Percentiles rank a stretch among this genome's conserved stretches.
Evolutionary conservation across 495 filamentous ascomycete genomes (phyloP).

Genomic region (Aspergillus avenaceus): DNA sequence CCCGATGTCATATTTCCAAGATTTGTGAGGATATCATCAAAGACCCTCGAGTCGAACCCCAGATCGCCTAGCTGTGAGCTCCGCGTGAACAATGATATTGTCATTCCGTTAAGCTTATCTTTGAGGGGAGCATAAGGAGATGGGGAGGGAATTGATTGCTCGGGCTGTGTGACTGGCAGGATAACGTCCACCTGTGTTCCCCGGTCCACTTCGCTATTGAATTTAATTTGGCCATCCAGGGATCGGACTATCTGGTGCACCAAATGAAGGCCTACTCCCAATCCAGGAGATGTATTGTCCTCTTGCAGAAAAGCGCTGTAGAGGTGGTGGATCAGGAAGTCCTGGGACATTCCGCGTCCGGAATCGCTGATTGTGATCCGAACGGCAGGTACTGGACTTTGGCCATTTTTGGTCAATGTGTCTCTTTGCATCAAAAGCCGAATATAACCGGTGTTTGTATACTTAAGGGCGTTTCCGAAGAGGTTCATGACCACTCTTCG

Average conservation of each 20-base stretch:
- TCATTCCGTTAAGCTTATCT: slow-evolving; percentile 18
- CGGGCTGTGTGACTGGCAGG: slow-evolving; percentile 10
- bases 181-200: slow-evolving; percentile 8
- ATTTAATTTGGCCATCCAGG: not conserved
- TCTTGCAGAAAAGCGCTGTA: slow-evolving; percentile 46
- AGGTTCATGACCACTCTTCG: slow-evolving; percentile 68
- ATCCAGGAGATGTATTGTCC: slow-evolving; percentile 18
- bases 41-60: slow-evolving; percentile 9
- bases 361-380: slow-evolving; percentile 37
- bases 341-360: slow-evolving; percentile 42
- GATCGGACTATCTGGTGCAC: slow-evolving; percentile 8
- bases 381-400: slow-evolving; percentile 8
- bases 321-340: slow-evolving; percentile 36
- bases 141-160: not conserved
- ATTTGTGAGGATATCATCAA: slow-evolving; percentile 12
- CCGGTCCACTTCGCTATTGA: slow-evolving; percentile 1
- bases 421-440: slow-evolving; percentile 48
- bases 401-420: slow-evolving; percentile 4
- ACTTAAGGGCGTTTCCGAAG: slow-evolving; percentile 71
- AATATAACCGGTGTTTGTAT: slow-evolving; percentile 57
- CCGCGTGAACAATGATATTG: slow-evolving; percentile 19
- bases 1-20: slow-evolving; percentile 19
- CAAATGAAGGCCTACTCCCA: slow-evolving; percentile 8
- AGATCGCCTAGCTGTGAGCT: slow-evolving; percentile 13
- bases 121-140: slow-evolving; percentile 7